Evolutionary conservation across 768 basidiomycete genomes (phyloP), one percentile per base, ranked within the genome.

Genomic region (Leccinum subtestaceum): DNA sequence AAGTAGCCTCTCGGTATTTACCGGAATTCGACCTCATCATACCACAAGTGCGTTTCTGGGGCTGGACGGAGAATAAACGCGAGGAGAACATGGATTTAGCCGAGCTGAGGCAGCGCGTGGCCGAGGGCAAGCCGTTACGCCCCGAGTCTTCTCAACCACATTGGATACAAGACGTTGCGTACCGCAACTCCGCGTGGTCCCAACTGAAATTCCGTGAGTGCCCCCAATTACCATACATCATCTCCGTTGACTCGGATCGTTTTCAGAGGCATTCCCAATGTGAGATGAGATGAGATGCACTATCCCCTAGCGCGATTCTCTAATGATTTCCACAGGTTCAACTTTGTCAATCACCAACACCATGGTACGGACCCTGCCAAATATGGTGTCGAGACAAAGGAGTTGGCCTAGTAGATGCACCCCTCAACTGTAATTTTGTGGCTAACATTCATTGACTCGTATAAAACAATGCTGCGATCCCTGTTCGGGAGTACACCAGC

Each of bases 181-280:
- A 86, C 73, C 80, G 90, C 65, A 98, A 98, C 78, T 95, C 93
- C 11, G 87, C 81, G 12, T 96, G 87, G 80, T 91, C 91, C n/a
- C 93, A 95, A 73, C 84, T 97, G 65, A 96, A 95, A 75, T 90
- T 97, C 71, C 81, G 91, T 91, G 72, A 72, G 87, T 80, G 47
- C n/a, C 40, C 48, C 36, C 17, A 15, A 7, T 53, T 52, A 52
- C 68, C 12, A 58, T 43, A 54, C 40, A 17, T 51, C 34, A 34
- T 47, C 29, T 23, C 23, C 43, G 32, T 25, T 66, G 27, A 66
- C 46, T 56, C 68, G 47, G 65, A 58, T 38, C 36, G 23, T 64
- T 57, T 53, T 10, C 69, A 90, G 88, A 83, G 63, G 78, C 80
- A 40, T 86, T 94, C 72, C 91, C 89, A 23, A 90, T 91, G 90